phyloP scores from a whole-genome alignment of 2,329 filamentous ascomycete genomes.

The Clonostachys chloroleuca region DNA sequence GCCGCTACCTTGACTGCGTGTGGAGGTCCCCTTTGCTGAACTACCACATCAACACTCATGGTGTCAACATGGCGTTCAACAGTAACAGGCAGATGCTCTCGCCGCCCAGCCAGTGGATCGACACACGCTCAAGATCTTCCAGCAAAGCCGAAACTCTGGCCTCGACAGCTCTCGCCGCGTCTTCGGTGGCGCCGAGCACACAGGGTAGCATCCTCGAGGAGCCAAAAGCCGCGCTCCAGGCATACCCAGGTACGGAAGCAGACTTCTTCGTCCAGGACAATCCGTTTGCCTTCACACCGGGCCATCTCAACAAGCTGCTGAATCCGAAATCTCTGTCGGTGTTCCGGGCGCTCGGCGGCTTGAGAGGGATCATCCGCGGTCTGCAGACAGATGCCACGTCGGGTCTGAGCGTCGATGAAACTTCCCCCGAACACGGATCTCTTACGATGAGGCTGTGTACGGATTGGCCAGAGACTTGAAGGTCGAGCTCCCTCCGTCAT shows the following conservation, averaged over 20 bases:
- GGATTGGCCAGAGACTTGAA: neutral
- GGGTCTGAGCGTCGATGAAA: conserved; percentile 68
- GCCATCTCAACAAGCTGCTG: conserved; percentile 68
- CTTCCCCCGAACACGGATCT: conserved; percentile 48
- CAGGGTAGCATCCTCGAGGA: too few relatives aligned
- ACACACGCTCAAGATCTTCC: too few relatives aligned
- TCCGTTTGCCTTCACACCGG: conserved; percentile 67
- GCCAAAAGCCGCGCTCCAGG: conserved; percentile 58
- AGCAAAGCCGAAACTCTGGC: too few relatives aligned
- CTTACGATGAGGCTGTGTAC: conserved; percentile 62
- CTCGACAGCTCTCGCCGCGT: too few relatives aligned
- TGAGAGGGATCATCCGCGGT: conserved; percentile 66
- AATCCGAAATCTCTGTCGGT: conserved; percentile 71
- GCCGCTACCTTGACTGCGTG: too few relatives aligned
- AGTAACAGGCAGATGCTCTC: too few relatives aligned
- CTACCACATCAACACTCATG: too few relatives aligned
- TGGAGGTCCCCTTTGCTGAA: too few relatives aligned
- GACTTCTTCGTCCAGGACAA: conserved; percentile 68
- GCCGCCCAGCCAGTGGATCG: too few relatives aligned
- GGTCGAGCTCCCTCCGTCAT: too few relatives aligned
- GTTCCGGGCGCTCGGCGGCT: conserved; percentile 66
- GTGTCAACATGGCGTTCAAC: too few relatives aligned
- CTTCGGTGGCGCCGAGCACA: too few relatives aligned
- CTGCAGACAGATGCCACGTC: conserved; percentile 57
- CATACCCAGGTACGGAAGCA: conserved; percentile 66